Base-by-base conservation (phyloP, 2,329 filamentous ascomycete genomes). In the Capronia epimyces region DNA sequence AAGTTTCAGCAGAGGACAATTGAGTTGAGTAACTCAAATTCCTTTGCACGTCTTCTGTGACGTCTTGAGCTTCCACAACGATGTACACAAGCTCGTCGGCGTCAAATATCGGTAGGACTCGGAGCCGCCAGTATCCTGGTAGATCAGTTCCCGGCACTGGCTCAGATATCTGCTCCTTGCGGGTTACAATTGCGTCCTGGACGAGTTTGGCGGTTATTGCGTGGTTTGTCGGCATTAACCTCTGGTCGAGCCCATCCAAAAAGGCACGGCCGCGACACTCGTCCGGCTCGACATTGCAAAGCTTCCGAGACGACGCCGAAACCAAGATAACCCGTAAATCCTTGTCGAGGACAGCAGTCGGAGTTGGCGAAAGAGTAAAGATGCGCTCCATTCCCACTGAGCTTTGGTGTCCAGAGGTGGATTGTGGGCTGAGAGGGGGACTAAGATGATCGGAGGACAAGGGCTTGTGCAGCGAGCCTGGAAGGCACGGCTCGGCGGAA, bases 1-100 rank as follows among this genome's bases (percentile, higher is more conserved):
- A 82, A 3, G 74, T 75, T 58, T 80, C 76, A 58, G 75, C 75
- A 46, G 69, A 64, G 60, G 76, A 74, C 47, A 72, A 62, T 47
- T 75, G 70, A 49, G 73, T 69, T 32, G 67, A 68, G 9, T 66
- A 66, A 52, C 65, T 66, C 21, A 54, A 32, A 5, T 56, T 25
- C 15, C 43, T 53, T 21, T 52, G 16, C 12, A 55, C 51, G n/a
- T 69, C 64, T 29, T 65, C 63, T 18, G 65, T 69, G 37, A 66
- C 60, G 43, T 72, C 65, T 5, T 69, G 63, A 13, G 69, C 65
- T 52, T 76, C 71, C 21, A 77, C 62, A 6, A 73, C 60, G 5
- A 75, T 48, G 57, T 70, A 73, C 34, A 69, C 61, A 6, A 77
- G 60, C 2, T 47, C 56, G 41, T 62, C 64, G 40, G 66, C 60